Conservation (phyloP, 2,329 filamentous ascomycete species). For the Phyllosticta citriasiana region DNA sequence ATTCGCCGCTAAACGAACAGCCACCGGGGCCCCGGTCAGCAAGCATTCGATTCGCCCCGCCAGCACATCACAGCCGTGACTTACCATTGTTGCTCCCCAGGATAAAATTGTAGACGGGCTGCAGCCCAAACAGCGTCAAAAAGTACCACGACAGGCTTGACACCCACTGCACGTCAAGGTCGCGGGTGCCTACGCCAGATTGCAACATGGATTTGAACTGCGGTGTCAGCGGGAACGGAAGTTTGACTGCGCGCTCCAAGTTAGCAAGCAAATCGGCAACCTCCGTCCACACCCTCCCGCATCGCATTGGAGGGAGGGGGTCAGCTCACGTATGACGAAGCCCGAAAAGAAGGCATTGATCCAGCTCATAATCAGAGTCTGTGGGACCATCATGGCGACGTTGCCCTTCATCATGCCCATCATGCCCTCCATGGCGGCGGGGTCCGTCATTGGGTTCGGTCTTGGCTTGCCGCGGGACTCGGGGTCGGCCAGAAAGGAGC, state of each 20-base stretch:
- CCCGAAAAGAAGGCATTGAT: conserved; percentile 99
- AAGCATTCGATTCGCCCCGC: neutral
- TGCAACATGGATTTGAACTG: conserved; percentile 99
- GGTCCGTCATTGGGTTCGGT: conserved; percentile 90
- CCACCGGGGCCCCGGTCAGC: conserved; percentile 4
- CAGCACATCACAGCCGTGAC: conserved; percentile 21
- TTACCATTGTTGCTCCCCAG: conserved; percentile 91
- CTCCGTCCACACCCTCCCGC: neutral
- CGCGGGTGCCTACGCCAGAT: conserved; percentile 87
- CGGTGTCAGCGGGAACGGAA: conserved; percentile 93
- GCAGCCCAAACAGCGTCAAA: conserved; percentile 88
- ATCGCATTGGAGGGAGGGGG: neutral
- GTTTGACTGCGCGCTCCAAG: conserved; percentile 57
- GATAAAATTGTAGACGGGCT: conserved; percentile 95
- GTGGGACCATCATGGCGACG: conserved; percentile 99
- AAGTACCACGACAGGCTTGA: conserved; percentile 99
- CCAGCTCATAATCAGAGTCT: conserved; percentile 99
- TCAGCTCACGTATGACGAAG: conserved; percentile 78
- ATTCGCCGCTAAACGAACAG: conserved; percentile 56
- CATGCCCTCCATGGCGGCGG: conserved; percentile 97
- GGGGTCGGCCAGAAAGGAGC: conserved; percentile 81
- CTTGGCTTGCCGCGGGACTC: conserved; percentile 77
- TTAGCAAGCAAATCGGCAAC: neutral
- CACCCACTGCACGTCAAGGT: conserved; percentile 97
- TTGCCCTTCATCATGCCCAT: conserved; percentile 99